Conservation (phyloP, 192 early-diverging fungal genomes). For the Coemansia sp. region DNA sequence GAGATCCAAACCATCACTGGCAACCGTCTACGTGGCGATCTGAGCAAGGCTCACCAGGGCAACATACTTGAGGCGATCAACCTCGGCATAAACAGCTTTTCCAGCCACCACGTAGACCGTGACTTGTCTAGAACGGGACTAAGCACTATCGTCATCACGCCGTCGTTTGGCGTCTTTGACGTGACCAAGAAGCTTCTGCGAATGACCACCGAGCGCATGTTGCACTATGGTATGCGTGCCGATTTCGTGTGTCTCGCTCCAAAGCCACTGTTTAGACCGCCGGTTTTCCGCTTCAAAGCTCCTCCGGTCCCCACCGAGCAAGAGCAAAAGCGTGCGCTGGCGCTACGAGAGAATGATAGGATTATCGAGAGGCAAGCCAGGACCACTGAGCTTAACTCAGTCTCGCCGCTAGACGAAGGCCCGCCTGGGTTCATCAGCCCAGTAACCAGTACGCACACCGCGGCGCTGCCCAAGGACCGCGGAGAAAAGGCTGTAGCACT, state of each 20-base stretch:
- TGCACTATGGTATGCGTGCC: slow-evolving; percentile 84
- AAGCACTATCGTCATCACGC: slow-evolving; percentile 84
- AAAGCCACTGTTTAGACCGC: slow-evolving; percentile 83
- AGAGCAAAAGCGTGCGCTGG: slow-evolving; percentile 30
- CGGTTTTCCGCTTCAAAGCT: slow-evolving; percentile 80
- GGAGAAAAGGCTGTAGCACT: not conserved
- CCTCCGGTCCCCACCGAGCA: slow-evolving; percentile 40
- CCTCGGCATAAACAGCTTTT: slow-evolving; percentile 91
- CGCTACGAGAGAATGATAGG: slow-evolving; percentile 3
- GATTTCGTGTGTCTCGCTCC: slow-evolving; percentile 91
- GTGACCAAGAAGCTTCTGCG: slow-evolving; percentile 81
- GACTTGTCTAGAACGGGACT: slow-evolving; percentile 89
- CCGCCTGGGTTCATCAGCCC: slow-evolving; percentile 13
- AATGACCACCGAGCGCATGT: slow-evolving; percentile 94
- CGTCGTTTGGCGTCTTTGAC: slow-evolving; percentile 86
- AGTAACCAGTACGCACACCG: not conserved
- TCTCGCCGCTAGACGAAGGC: slow-evolving; percentile 37
- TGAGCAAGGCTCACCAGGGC: slow-evolving; percentile 85
- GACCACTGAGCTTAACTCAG: slow-evolving; percentile 24
- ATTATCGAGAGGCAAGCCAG: slow-evolving; percentile 18
- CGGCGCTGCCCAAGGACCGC: slow-evolving; percentile 30
- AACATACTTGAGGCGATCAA: slow-evolving; percentile 97
- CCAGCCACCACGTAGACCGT: slow-evolving; percentile 92
- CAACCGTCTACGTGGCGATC: slow-evolving; percentile 65
- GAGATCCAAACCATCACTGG: slow-evolving; percentile 36